Evolutionary conservation across 2,329 filamentous ascomycete genomes (phyloP).

Genomic region (Cordyceps tenuipes): DNA sequence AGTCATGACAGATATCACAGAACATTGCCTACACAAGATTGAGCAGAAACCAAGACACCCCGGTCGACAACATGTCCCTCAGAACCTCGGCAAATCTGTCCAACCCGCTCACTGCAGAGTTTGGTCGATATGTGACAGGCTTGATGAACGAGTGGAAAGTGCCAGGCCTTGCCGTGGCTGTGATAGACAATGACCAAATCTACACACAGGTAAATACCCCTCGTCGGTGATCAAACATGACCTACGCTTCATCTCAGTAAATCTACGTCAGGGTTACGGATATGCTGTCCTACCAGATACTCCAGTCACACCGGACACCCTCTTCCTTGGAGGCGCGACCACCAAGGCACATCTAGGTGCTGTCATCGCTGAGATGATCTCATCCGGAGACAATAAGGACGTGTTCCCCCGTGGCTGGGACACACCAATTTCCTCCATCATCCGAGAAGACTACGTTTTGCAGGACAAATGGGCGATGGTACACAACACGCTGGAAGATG

Average conservation of each 20-base stretch:
- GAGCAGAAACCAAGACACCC: no score
- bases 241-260: background rate
- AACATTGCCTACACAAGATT: no score
- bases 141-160: slow-evolving; percentile 20
- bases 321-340: slow-evolving; percentile 1
- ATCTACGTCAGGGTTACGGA: background rate
- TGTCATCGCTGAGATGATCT: background rate
- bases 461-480: slow-evolving; percentile 35
- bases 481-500: slow-evolving; percentile 45
- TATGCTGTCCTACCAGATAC: background rate
- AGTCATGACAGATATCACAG: no score
- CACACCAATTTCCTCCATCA: slow-evolving; percentile 36
- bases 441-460: slow-evolving; percentile 45
- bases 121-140: slow-evolving; percentile 12
- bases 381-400: background rate
- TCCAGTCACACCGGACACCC: background rate
- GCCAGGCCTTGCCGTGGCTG: slow-evolving; percentile 21
- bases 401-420: slow-evolving; percentile 29
- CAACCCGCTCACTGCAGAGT: slow-evolving; percentile 15
- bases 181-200: slow-evolving; percentile 20
- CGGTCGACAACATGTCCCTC: no score
- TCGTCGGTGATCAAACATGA: slow-evolving; percentile 1
- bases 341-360: background rate
- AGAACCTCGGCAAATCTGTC: no score
- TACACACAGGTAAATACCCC: slow-evolving; percentile 18